phyloP scores from a whole-genome alignment of 805 yeast genomes.

The Yamadazyma takamatsuzukensis region DNA sequence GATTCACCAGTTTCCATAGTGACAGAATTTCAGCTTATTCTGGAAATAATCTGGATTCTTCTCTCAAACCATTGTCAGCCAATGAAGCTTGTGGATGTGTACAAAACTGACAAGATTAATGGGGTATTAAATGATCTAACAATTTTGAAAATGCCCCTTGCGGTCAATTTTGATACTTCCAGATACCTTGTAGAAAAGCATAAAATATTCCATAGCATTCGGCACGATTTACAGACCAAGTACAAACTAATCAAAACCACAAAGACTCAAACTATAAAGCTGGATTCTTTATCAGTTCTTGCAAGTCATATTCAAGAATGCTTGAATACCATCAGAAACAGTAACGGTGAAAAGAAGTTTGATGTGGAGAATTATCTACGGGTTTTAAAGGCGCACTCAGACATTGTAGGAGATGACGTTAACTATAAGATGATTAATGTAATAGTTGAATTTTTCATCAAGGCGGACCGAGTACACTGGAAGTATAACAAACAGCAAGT shows the following conservation, averaged over 20 bases:
- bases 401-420: constrained; percentile 11
- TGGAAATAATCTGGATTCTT: constrained; percentile 22
- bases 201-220: constrained; percentile 21
- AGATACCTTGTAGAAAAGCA: constrained; percentile 7
- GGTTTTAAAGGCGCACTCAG: constrained; percentile 3
- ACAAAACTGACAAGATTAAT: constrained; percentile 15
- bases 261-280: constrained; percentile 20
- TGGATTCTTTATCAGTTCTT: constrained; percentile 10
- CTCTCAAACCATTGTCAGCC: constrained; percentile 12
- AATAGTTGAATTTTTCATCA: constrained; percentile 20
- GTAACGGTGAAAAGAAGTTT: constrained; percentile 4
- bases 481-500: constrained; percentile 15
- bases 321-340: constrained; percentile 9
- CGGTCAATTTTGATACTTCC: background rate
- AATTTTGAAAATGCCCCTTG: constrained; percentile 2
- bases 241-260: constrained; percentile 21
- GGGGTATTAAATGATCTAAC: constrained; percentile 15
- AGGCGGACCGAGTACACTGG: constrained; percentile 20
- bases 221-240: constrained; percentile 22
- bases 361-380: constrained; percentile 9
- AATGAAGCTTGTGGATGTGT: constrained; percentile 19
- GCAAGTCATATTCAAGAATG: constrained; percentile 13
- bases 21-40: constrained; percentile 19
- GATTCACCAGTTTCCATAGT: constrained; percentile 12
- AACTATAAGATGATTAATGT: constrained; percentile 20